These are phyloP conservation scores for Saccharata proteae DNA, from an alignment of 2,329 filamentous ascomycete genomes.

Conservation along the genomic window DNA sequence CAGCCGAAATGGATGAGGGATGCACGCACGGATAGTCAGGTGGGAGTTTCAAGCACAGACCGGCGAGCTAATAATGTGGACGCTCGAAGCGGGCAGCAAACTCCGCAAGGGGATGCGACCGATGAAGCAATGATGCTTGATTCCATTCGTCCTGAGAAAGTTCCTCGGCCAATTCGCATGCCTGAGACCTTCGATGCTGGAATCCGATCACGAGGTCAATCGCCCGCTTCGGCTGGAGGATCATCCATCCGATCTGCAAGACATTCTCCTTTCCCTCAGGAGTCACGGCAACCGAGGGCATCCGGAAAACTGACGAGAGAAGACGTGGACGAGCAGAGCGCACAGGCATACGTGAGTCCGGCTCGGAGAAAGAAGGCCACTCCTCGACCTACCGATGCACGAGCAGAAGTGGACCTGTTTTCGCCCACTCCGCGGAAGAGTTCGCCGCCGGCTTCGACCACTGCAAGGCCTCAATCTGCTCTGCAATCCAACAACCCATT, in stretches of 20 bases:
- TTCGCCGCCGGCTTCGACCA: constrained; percentile 42
- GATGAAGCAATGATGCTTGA: constrained; percentile 68
- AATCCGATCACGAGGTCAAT: constrained; percentile 6
- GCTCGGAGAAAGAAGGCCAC: constrained; percentile 63
- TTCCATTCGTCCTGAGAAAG: constrained; percentile 42
- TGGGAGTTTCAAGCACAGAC: too few relatives aligned
- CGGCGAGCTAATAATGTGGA: constrained; percentile 9
- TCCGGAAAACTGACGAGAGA: constrained; percentile 56
- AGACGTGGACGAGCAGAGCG: constrained; percentile 64
- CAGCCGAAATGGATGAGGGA: constrained; percentile 96
- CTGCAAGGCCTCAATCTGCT: constrained; percentile 25
- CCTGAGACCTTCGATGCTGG: constrained; percentile 10
- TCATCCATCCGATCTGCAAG: constrained; percentile 11
- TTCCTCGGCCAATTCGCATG: constrained; percentile 17
- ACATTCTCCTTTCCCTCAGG: background rate
- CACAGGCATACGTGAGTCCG: constrained; percentile 78
- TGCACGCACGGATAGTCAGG: constrained; percentile 32
- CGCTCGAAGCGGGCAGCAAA: constrained; percentile 6
- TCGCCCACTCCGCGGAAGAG: too few relatives aligned
- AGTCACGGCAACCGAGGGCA: constrained; percentile 23
- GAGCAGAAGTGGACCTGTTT: constrained; percentile 31
- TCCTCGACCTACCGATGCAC: constrained; percentile 26
- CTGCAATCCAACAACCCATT: constrained; percentile 28
- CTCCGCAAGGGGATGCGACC: constrained; percentile 19
- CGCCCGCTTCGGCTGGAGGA: background rate